Base-by-base conservation (phyloP, 768 basidiomycete genomes). In the Termitomyces sp. region DNA sequence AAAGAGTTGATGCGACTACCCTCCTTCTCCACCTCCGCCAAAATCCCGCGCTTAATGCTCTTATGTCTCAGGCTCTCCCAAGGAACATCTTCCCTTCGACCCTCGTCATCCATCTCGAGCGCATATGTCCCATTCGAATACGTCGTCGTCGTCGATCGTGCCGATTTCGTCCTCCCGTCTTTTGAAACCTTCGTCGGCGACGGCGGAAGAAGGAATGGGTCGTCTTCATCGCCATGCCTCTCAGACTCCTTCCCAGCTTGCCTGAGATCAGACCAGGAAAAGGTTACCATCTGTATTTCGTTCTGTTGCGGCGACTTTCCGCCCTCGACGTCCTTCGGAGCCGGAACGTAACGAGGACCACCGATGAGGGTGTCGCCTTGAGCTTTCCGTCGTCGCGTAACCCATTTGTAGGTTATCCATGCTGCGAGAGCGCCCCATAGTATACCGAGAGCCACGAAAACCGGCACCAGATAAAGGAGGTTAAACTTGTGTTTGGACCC, bases 31-130 rank as follows among this genome's bases (percentile, higher is more conserved):
- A 74, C 72, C 29, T 72, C 63, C 53, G 76, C 77, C 43, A 82
- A 63, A 32, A 83, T 77, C 10, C 72, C 76, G 9, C 80, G 76
- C 47, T 79, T 75, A 61, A 82, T 81, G 58, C 77, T 79, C 61
- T 74, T 78, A 58, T 79, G 77, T 7, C 77, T 71, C 18, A 79
- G 65, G 29, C 72, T 68, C 53, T 78, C 80, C 68, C 76, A 79
- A 0, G 77, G 77, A 7, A 68, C 53, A 23, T 56, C 65, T 27
- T 63, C 57, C 48, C 47, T 48, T 50, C 6, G 27, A 48, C 16
- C 41, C 53, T 61, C 57, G 25, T 62, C 63, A 25, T 67, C 62
- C 59, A 70, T 29, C 48, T 69, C 58, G 20, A 66, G 50, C 22
- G 40, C 22, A 39, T 27, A 54, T 1, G 56, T 57, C 27, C 35